Base-by-base conservation (phyloP, 2,329 filamentous ascomycete species). In the Colletotrichum phormii region DNA sequence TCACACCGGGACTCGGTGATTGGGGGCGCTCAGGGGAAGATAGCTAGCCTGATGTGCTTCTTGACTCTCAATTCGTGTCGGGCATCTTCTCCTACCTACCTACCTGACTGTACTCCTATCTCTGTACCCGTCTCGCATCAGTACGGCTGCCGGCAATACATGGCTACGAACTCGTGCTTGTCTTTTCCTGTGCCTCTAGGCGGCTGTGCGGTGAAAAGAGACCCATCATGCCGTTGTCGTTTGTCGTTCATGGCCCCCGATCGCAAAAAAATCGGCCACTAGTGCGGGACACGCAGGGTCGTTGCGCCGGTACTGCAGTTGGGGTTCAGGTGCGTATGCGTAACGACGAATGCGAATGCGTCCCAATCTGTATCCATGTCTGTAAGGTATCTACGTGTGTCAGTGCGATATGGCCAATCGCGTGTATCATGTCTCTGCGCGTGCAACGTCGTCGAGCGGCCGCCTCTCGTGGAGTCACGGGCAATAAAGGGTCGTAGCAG, bases 201-300 rank as follows among this genome's bases (percentile, higher is more conserved):
- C 35, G 37, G 37, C 37, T 15, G 37, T 42, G 37, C 37, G 37
- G 37, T 13, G 37, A 42, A 42, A 42, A 15, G 37, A 15, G 37
- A 42, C 37, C 37, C 37, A 42, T 42, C 37, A 15, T 42, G 37
- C 37, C 37, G 37, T 64, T 59, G 31, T 49, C 29, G 9, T 58
- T 49, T 54, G 54, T 59, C 22, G 61, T 31, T 64, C 42, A 69
- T 59, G 69, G 69, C 53, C 69, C 69, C 69, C 64, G 59, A 72
- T 72, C 69, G 64, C 51, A 31, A 51, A 57, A 8, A 54, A 18
- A 59, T 68, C 69, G 64, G 64, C 64, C 69, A 53, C 64, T 72
- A 69, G 64, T 63, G 58, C 58, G 37, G 49, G 37, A 18, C 59
- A 24, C 57, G 57, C 49, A 67, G 64, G 53, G 18, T 53, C 53